phyloP scores from a whole-genome alignment of 768 basidiomycete species.

The Trametes elegans region DNA sequence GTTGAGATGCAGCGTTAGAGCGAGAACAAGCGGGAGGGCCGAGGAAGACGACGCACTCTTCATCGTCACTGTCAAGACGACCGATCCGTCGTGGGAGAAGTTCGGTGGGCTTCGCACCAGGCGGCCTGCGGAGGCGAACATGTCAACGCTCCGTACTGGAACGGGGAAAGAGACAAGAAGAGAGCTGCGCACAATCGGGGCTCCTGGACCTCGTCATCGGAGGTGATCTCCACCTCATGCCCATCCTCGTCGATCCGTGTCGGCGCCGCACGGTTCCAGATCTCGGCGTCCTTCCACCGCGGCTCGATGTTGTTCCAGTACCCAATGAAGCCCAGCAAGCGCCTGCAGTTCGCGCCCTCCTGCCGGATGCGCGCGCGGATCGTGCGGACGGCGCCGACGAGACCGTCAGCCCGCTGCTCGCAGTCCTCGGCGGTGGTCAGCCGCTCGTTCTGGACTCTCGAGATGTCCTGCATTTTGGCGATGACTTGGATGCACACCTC shows the following conservation, averaged over 20 bases:
- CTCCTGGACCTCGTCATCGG: slow-evolving; percentile 9
- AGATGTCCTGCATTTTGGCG: slow-evolving; percentile 4
- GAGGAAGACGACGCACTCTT: background rate
- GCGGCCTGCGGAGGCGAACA: background rate
- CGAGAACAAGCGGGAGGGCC: background rate
- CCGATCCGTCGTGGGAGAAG: background rate
- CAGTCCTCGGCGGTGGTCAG: background rate
- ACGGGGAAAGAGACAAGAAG: background rate
- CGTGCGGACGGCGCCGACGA: no score
- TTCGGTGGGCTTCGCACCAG: background rate
- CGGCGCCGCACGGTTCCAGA: slow-evolving; percentile 7
- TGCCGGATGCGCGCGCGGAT: slow-evolving; percentile 7
- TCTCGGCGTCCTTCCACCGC: slow-evolving; percentile 3
- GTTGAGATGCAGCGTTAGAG: no score
- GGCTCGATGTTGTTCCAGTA: slow-evolving; percentile 2
- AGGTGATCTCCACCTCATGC: slow-evolving; percentile 1
- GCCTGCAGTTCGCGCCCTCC: slow-evolving; percentile 4
- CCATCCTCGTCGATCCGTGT: slow-evolving; percentile 1
- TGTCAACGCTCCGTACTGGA: no score
- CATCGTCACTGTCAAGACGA: background rate
- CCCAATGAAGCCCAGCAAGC: slow-evolving; percentile 5
- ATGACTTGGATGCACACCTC: background rate
- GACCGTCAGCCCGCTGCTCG: background rate
- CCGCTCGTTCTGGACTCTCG: background rate
- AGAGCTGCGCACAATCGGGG: background rate